Conservation (phyloP, 192 early-diverging fungal species). For the Entomortierella lignicola region DNA sequence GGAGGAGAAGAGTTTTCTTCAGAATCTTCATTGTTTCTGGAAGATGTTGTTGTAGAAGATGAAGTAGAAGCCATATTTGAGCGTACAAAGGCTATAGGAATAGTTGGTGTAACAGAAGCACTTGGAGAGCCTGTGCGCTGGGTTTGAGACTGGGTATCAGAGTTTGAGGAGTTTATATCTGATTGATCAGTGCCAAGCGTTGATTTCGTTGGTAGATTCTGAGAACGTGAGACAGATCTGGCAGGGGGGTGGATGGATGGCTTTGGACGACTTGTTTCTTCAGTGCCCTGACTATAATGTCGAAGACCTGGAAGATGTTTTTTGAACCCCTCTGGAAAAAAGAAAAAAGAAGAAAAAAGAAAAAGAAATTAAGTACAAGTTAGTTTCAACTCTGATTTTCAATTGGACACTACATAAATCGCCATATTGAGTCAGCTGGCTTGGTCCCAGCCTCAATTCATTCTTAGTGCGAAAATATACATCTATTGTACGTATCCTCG, state of each 20-base stretch:
- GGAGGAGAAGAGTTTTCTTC: slow-evolving; percentile 8
- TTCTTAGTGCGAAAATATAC: too few species aligned
- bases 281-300: slow-evolving; percentile 29
- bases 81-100: not conserved
- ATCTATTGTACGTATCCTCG: not conserved
- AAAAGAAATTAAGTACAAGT: too few species aligned
- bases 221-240: not conserved
- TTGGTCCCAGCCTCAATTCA: slow-evolving; percentile 6
- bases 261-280: slow-evolving; percentile 13
- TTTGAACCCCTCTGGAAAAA: not conserved
- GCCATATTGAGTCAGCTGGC: not conserved
- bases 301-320: slow-evolving; percentile 12
- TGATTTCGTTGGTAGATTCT: not conserved
- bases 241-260: not conserved
- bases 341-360: not conserved
- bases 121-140: not conserved
- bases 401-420: not conserved
- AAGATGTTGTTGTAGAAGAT: not conserved
- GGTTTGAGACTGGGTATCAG: not conserved
- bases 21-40: slow-evolving; percentile 5
- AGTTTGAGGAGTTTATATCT: not conserved
- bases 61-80: not conserved
- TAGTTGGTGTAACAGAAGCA: not conserved
- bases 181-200: not conserved
- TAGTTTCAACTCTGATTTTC: too few species aligned